Conservation (phyloP, 169 alveolate genomes). For the Cryptosporidium sp. region DNA sequence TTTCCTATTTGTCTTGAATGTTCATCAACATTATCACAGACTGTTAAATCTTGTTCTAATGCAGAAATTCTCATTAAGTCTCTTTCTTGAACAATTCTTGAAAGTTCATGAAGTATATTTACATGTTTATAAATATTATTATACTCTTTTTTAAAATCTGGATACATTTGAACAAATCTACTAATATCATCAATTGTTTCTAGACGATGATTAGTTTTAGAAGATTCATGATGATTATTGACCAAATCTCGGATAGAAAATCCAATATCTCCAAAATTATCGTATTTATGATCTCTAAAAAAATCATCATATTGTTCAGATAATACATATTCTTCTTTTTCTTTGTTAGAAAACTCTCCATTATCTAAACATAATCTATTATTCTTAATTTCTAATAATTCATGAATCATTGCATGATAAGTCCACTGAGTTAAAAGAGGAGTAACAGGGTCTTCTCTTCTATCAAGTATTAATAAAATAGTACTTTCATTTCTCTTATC, state of each 20-base stretch:
- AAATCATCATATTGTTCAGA: slow-evolving; percentile 91
- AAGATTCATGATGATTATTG: slow-evolving; percentile 83
- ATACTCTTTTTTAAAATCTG: slow-evolving; percentile 91
- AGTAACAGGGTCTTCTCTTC: slow-evolving; percentile 97
- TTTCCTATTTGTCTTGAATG: slow-evolving; percentile 85
- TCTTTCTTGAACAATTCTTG: slow-evolving; percentile 88
- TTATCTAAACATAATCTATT: slow-evolving; percentile 87
- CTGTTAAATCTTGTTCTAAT: slow-evolving; percentile 90
- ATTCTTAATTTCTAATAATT: slow-evolving; percentile 89
- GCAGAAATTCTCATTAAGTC: slow-evolving; percentile 87
- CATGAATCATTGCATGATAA: slow-evolving; percentile 97
- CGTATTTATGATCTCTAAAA: slow-evolving; percentile 88
- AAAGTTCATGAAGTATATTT: slow-evolving; percentile 88
- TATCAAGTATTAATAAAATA: slow-evolving; percentile 89
- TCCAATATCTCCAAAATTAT: slow-evolving; percentile 94
- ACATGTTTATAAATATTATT: slow-evolving; percentile 94
- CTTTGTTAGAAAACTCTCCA: slow-evolving; percentile 72
- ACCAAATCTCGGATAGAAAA: slow-evolving; percentile 88
- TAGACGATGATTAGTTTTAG: slow-evolving; percentile 79
- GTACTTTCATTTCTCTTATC: slow-evolving; percentile 75
- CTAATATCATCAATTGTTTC: slow-evolving; percentile 93
- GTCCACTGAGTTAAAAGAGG: slow-evolving; percentile 97
- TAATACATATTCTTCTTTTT: slow-evolving; percentile 86
- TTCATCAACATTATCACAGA: slow-evolving; percentile 85
- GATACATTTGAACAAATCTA: slow-evolving; percentile 90